Evolutionary conservation across 108 stramenopile species (phyloP).

Genomic region (Skeletonema costatum): DNA sequence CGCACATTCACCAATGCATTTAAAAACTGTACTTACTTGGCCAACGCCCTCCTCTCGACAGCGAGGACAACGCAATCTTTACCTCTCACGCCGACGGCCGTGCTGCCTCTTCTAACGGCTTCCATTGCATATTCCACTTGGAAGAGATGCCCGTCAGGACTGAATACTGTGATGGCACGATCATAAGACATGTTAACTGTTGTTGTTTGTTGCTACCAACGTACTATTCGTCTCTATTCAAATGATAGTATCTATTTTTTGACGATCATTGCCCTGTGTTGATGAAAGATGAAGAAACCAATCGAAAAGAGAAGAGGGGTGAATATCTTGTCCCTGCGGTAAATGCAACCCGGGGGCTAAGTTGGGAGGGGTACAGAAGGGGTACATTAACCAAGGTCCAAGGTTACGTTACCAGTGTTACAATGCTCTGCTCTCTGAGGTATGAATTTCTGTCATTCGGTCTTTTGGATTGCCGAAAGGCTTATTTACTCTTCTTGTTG

Average conservation of each 20-base stretch:
- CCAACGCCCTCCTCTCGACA: constrained; percentile 96
- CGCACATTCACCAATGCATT: background rate
- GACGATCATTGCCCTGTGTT: background rate
- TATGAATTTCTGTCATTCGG: no score
- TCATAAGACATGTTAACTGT: constrained; percentile 90
- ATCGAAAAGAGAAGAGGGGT: background rate
- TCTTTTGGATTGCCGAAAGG: no score
- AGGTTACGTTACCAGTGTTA: no score
- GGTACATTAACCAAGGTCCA: no score
- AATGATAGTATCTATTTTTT: background rate
- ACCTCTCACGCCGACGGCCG: constrained; percentile 97
- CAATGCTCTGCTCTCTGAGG: no score
- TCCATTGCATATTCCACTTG: constrained; percentile 99
- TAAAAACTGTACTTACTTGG: constrained; percentile 81
- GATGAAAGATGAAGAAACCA: background rate
- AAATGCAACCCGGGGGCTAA: no score
- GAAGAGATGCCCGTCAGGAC: constrained; percentile 99
- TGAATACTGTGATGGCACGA: constrained; percentile 99
- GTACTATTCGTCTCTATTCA: background rate
- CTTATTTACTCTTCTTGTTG: no score
- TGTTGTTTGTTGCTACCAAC: background rate
- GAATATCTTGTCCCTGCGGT: no score
- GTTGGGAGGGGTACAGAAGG: no score
- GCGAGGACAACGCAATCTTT: constrained; percentile 97
- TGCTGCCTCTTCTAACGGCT: constrained; percentile 97